Percentiles rank a stretch among this genome's conserved stretches.
These are phyloP conservation scores for Fomitopsis palustris DNA, from an alignment of 1,284 basidiomycete species.

Conservation along the genomic window DNA sequence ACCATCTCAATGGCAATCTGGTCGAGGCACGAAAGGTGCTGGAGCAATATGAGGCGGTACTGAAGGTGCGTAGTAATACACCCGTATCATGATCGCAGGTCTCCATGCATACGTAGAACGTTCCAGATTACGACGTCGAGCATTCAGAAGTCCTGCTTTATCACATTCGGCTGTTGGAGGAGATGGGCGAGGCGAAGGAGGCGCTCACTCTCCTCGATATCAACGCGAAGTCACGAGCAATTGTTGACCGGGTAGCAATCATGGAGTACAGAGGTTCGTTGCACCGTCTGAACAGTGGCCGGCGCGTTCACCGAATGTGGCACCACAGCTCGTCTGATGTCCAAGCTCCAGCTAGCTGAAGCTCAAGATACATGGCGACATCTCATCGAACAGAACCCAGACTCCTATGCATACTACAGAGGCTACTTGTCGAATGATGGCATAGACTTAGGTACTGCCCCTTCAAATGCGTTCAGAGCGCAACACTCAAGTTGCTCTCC, in stretches of 20 bases:
- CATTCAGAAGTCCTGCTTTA: constrained; percentile 86
- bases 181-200: constrained; percentile 63
- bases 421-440: constrained; percentile 70
- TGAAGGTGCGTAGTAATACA: constrained; percentile 48
- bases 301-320: neutral
- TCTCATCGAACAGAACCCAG: constrained; percentile 84
- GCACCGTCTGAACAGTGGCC: neutral
- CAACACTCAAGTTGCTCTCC: neutral
- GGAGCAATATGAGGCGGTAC: constrained; percentile 60
- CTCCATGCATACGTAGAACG: constrained; percentile 44
- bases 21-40: constrained; percentile 73
- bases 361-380: constrained; percentile 78
- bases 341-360: constrained; percentile 62
- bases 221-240: constrained; percentile 59
- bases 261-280: constrained; percentile 67
- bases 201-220: constrained; percentile 63
- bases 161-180: constrained; percentile 78
- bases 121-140: constrained; percentile 78
- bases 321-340: constrained; percentile 64
- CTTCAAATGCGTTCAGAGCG: too few species aligned
- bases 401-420: constrained; percentile 79
- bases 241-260: constrained; percentile 71
- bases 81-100: neutral
- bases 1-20: constrained; percentile 80
- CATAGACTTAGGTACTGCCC: constrained; percentile 54